Conservation (phyloP, 2,329 filamentous ascomycete species). For the Shiraia bambusicola region DNA sequence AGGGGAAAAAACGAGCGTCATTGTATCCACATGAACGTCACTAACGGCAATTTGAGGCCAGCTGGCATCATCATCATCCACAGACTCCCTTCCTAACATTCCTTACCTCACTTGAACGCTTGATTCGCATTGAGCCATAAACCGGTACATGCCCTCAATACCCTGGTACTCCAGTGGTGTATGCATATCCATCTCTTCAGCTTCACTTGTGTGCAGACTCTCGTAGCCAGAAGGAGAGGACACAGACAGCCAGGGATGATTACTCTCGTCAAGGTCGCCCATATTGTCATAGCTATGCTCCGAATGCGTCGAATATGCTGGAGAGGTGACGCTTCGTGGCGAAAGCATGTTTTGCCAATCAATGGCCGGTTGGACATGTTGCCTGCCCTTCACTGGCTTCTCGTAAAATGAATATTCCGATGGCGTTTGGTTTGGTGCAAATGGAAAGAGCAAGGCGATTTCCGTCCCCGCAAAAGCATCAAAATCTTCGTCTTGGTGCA, state of each 20-base stretch:
- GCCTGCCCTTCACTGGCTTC: slow-evolving; percentile 43
- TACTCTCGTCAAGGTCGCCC: slow-evolving; percentile 48
- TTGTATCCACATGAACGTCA: slow-evolving; percentile 8
- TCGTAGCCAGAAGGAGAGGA: slow-evolving; percentile 56
- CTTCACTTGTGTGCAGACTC: slow-evolving; percentile 59
- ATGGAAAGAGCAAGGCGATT: slow-evolving; percentile 81
- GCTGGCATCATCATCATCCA: slow-evolving; percentile 23
- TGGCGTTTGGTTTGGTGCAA: slow-evolving; percentile 64
- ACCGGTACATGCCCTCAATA: slow-evolving; percentile 65
- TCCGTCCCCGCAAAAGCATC: slow-evolving; percentile 66
- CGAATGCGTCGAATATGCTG: slow-evolving; percentile 44
- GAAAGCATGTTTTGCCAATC: slow-evolving; percentile 62
- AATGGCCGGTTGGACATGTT: slow-evolving; percentile 45
- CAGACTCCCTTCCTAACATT: too few species aligned
- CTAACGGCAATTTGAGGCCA: slow-evolving; percentile 28
- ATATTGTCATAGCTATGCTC: slow-evolving; percentile 43
- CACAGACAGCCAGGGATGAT: slow-evolving; percentile 58
- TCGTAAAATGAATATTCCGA: slow-evolving; percentile 52
- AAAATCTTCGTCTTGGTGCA: slow-evolving; percentile 79
- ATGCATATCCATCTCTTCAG: slow-evolving; percentile 39
- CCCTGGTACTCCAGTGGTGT: slow-evolving; percentile 61
- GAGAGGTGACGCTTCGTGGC: slow-evolving; percentile 37
- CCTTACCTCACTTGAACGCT: slow-evolving; percentile 9
- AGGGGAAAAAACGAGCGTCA: slow-evolving; percentile 19
- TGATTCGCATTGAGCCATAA: slow-evolving; percentile 64